These are phyloP conservation scores for Hyaloperonospora brassicae DNA, from an alignment of 352 stramenopile species.

Conservation along the genomic window DNA sequence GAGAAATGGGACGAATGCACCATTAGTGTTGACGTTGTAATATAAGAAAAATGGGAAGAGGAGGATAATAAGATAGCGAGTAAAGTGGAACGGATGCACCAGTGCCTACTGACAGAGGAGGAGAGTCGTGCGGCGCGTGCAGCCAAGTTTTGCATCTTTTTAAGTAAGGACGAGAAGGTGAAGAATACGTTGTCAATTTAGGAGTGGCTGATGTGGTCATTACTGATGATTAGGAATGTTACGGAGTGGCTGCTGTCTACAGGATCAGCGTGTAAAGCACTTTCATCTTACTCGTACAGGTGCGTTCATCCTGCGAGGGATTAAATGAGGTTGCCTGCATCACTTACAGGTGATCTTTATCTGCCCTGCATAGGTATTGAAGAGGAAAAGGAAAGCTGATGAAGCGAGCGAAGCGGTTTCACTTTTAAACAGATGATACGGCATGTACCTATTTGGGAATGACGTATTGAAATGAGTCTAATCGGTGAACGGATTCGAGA, in stretches of 20 bases:
- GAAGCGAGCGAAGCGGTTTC: slow-evolving; percentile 68
- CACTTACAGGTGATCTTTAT: no score
- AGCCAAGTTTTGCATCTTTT: slow-evolving; percentile 72
- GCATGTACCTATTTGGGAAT: slow-evolving; percentile 21
- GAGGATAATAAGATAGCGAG: slow-evolving; percentile 2
- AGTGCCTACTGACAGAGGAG: slow-evolving; percentile 47
- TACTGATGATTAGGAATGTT: not conserved
- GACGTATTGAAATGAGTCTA: slow-evolving; percentile 1
- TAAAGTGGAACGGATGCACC: slow-evolving; percentile 12
- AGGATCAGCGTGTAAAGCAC: slow-evolving; percentile 71
- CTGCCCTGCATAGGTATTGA: slow-evolving; percentile 21
- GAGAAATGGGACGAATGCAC: slow-evolving; percentile 9
- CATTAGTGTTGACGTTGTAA: slow-evolving; percentile 5
- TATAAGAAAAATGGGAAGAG: slow-evolving; percentile 7
- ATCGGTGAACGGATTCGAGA: no score
- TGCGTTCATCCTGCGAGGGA: slow-evolving; percentile 10
- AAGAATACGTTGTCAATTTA: not conserved
- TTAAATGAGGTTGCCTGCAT: not conserved
- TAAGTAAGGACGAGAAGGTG: slow-evolving; percentile 73
- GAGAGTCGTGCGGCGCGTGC: slow-evolving; percentile 71
- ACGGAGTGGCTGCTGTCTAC: slow-evolving; percentile 3
- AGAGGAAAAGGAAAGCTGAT: slow-evolving; percentile 61
- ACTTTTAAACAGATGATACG: slow-evolving; percentile 65
- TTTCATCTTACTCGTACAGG: slow-evolving; percentile 51
- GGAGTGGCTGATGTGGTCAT: slow-evolving; percentile 1